phyloP scores from a whole-genome alignment of 345 rosid genomes.

The Salix dunnii region DNA sequence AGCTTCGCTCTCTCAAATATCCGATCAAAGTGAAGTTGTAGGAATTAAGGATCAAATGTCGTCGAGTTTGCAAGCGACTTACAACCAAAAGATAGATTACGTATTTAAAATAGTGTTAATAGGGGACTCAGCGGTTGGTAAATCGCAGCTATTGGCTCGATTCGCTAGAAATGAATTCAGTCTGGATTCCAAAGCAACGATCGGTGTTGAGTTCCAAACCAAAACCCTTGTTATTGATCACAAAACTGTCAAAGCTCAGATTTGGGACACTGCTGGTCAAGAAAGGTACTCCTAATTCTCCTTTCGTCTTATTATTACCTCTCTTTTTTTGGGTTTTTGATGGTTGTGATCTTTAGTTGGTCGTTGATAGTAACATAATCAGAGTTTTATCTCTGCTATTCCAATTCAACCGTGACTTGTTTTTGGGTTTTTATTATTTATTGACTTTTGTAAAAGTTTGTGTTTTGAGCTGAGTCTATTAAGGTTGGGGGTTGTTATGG shows the following conservation, averaged over 20 bases:
- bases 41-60: too few species aligned
- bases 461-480: too few species aligned
- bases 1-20: too few species aligned
- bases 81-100: conserved; percentile 57
- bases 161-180: conserved; percentile 60
- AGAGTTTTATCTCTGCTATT: too few species aligned
- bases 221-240: conserved; percentile 52
- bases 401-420: too few species aligned
- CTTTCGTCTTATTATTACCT: background rate
- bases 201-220: conserved; percentile 68
- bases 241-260: conserved; percentile 67
- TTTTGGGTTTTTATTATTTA: too few species aligned
- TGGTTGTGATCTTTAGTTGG: too few species aligned
- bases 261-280: conserved; percentile 85
- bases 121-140: conserved; percentile 72
- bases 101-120: conserved; percentile 61
- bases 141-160: conserved; percentile 69
- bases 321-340: background rate
- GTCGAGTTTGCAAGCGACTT: conserved; percentile 42
- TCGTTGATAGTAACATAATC: too few species aligned
- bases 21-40: too few species aligned
- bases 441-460: too few species aligned
- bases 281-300: conserved; percentile 39
- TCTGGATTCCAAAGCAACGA: conserved; percentile 62
- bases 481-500: too few species aligned